These are phyloP conservation scores for Papilionanthe hybrid DNA, from an alignment of 116 monocot genomes.

Conservation along the genomic window DNA sequence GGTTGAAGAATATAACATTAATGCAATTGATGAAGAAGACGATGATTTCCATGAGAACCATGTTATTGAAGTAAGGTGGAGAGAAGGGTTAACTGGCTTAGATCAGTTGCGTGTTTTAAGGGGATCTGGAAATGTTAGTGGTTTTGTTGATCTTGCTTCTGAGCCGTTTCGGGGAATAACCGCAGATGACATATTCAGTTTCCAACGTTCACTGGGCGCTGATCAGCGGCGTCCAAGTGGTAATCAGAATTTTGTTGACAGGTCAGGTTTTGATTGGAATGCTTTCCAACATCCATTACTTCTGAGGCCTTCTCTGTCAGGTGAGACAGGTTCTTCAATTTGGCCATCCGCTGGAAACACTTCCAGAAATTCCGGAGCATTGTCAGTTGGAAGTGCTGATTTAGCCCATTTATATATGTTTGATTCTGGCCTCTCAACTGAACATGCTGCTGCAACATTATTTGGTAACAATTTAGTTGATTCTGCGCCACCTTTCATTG, in stretches of 20 bases:
- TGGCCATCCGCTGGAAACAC: conserved; percentile 41
- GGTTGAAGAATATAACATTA: conserved; percentile 64
- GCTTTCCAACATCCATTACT: conserved; percentile 70
- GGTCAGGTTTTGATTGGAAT: conserved; percentile 36
- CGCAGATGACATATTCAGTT: conserved; percentile 42
- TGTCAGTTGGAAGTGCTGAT: conserved; percentile 42
- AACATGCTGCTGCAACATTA: conserved; percentile 40
- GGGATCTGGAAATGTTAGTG: conserved; percentile 36
- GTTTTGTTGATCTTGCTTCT: conserved; percentile 61
- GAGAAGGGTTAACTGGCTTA: conserved; percentile 47
- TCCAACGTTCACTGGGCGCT: conserved; percentile 44
- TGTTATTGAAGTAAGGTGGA: conserved; percentile 80
- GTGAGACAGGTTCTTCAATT: conserved; percentile 22
- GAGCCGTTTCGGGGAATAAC: conserved; percentile 59
- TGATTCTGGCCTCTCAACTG: conserved; percentile 44
- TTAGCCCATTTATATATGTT: conserved; percentile 47
- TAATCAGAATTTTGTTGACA: conserved; percentile 35
- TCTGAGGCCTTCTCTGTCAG: conserved; percentile 43
- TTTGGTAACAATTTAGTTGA: conserved; percentile 58
- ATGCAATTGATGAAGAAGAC: conserved; percentile 65
- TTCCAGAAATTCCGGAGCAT: conserved; percentile 38
- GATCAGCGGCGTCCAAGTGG: conserved; percentile 55
- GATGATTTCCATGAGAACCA: conserved; percentile 44
- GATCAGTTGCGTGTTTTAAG: conserved; percentile 57
- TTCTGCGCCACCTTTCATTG: conserved; percentile 46